A percentile compares a stretch with the other conserved stretches of the same genome.
Conservation (phyloP, 305 asterid species). For the Fraxinus platypoda region DNA sequence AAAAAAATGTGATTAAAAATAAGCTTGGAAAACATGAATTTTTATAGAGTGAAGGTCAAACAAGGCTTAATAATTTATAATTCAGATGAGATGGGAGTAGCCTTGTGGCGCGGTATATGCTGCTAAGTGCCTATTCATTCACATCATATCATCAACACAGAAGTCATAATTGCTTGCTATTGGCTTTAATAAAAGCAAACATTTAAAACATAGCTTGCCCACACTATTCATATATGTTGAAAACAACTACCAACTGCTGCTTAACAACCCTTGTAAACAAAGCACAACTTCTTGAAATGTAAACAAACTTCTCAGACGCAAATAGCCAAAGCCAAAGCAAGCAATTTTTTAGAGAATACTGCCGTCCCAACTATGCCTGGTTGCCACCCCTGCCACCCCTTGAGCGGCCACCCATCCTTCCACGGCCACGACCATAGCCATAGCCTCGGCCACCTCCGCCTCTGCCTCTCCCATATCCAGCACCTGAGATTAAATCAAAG, state of each 20-base stretch:
- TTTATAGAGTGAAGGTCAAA: no score
- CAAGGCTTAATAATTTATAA: no score
- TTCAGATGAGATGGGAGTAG: no score
- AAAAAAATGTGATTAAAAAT: no score
- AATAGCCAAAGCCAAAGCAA: slow-evolving; percentile 44
- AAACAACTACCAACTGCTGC: slow-evolving; percentile 32
- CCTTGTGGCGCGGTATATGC: no score
- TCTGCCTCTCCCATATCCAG: slow-evolving; percentile 67
- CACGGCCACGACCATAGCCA: slow-evolving; percentile 58
- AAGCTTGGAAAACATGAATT: no score
- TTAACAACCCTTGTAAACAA: slow-evolving; percentile 29
- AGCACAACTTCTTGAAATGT: slow-evolving; percentile 36
- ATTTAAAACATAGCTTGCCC: slow-evolving; percentile 39
- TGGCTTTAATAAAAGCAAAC: slow-evolving; percentile 34
- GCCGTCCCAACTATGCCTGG: slow-evolving; percentile 45
- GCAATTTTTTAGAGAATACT: slow-evolving; percentile 24
- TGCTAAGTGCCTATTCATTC: background rate
- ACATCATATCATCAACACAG: background rate
- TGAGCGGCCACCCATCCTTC: slow-evolving; percentile 48
- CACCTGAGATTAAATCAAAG: slow-evolving; percentile 22
- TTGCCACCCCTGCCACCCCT: slow-evolving; percentile 49
- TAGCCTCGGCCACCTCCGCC: slow-evolving; percentile 63
- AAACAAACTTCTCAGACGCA: slow-evolving; percentile 37
- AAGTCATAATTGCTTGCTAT: slow-evolving; percentile 34
- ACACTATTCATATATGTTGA: slow-evolving; percentile 9